These are phyloP conservation scores for Apiotrichum montevideense DNA, from an alignment of 1,284 basidiomycete genomes.

Conservation along the genomic window DNA sequence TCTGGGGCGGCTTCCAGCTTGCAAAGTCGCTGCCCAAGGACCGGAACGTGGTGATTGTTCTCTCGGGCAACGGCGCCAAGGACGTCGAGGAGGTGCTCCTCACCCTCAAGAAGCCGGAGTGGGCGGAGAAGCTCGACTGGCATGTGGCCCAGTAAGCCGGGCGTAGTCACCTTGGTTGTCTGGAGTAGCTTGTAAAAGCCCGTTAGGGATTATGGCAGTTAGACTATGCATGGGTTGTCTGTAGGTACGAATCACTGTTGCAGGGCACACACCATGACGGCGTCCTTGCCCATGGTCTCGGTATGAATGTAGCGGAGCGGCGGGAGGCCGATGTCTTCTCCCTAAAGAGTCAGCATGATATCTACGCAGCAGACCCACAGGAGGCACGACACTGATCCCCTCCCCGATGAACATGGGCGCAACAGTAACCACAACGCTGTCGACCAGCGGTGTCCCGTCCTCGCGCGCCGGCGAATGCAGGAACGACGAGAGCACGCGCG, in stretches of 20 bases:
- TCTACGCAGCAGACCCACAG: slow-evolving; percentile 17
- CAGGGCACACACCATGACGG: slow-evolving; percentile 37
- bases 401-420: slow-evolving; percentile 73
- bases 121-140: slow-evolving; percentile 86
- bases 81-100: slow-evolving; percentile 44
- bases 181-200: neutral
- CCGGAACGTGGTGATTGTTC: slow-evolving; percentile 71
- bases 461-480: slow-evolving; percentile 46
- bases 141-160: slow-evolving; percentile 50
- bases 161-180: neutral
- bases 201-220: neutral
- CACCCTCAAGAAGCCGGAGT: slow-evolving; percentile 54
- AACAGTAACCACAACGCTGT: slow-evolving; percentile 72
- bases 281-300: slow-evolving; percentile 44
- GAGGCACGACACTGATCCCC: slow-evolving; percentile 55
- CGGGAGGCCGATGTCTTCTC: slow-evolving; percentile 29
- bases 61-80: slow-evolving; percentile 44
- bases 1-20: slow-evolving; percentile 82
- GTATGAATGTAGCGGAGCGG: slow-evolving; percentile 32
- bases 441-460: slow-evolving; percentile 52
- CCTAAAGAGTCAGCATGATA: slow-evolving; percentile 10
- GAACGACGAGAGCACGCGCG: slow-evolving; percentile 72
- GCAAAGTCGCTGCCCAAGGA: slow-evolving; percentile 82
- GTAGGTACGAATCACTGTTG: neutral
- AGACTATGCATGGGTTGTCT: slow-evolving; percentile 1